Evolutionary conservation across 306 rosid genomes (phyloP), one percentile per base, ranked within the genome.

Genomic region (Acacia confusa): DNA sequence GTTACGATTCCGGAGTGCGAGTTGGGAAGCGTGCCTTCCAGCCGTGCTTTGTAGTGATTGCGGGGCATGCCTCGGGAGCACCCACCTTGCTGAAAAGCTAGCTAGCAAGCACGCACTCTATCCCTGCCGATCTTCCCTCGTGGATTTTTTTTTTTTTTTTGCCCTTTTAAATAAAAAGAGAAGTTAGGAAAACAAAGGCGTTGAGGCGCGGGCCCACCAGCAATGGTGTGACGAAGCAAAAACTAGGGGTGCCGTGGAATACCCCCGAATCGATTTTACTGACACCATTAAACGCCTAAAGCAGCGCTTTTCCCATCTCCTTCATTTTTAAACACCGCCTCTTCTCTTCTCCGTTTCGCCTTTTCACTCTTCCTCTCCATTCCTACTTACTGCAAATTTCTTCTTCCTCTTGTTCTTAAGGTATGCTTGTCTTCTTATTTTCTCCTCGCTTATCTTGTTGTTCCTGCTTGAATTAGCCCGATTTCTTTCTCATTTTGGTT

Each of bases 211-310:
- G 40, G 38, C 19, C 38, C 68, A 27, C 38, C 11, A 28, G 19
- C 0, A 19, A 6, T 0, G 24, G 1, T 22, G 10, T 19, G 58
- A 19, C 10, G 71, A 32, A n/a, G 27, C 16, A 41, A 40, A 69
- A 69, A 40, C 74, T 1, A 32, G 52, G 73, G 74, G 52, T 40
- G 74, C 74, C 74, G 32, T 69, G 50, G 74, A 2, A 69, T 38
- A 32, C 12, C 45, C 13, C 12, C 70, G 0, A 30, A 32, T 1
- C 43, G 12, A 15, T 4, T 61, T 40, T 7, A 6, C 24, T 7
- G 22, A 2, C 58, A 1, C 6, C 3, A 16, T 52, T 0, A 17
- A 52, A 17, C 22, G 9, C 24, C 2, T 17, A 19, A 17, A 52
- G 24, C n/a, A 16, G n/a, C 4, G 71, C 25, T 0, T 7, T 2